Evolutionary conservation across 805 yeast species (phyloP), one percentile per base, ranked within the genome.

Genomic region (Vanderwaltozyma yarrowii): DNA sequence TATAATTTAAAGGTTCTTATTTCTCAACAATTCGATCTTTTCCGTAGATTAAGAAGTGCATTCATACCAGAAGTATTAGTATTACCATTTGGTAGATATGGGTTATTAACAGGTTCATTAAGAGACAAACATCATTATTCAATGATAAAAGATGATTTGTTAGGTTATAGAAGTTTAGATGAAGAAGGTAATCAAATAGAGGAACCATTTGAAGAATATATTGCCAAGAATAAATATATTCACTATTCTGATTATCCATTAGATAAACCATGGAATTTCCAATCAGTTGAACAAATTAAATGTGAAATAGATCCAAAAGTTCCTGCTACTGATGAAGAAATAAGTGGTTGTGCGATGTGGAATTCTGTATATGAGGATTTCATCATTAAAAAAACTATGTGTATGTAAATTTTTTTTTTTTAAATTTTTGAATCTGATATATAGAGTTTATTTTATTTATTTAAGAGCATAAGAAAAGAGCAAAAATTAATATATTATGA

Each of bases 161-260:
- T 58, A 18, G 63, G 63, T 13, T 56, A 53, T 35, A 46, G 46
- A 33, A 39, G 47, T 25, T 32, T 44, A 24, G 48, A 49, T 33
- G 43, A 37, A 5, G 31, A 45, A 7, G 56, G 56, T 3, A 36
- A 43, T 3, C 49, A 45, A 19, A 19, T 43, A 3, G 35, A 42
- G 5, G 35, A 24, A 25, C 35, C 36, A 9, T 38, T 56, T 31
- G 37, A 54, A 51, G 44, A 44, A 39, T 40, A 58, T 3, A 60
- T 59, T 7, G 43, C 49, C 6, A 52, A 61, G 10, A 54, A 69
- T 5, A 70, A 68, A 47, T 61, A 74, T 38, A 52, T 77, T 21
- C 87, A 80, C 52, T 80, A 73, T 53, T 73, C 80, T 3, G 87
- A 80, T 50, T 67, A 69, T 26, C 86, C 86, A 5, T 55, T 78